phyloP scores from a whole-genome alignment of 2,329 filamentous ascomycete species.

The Pochonia chlamydosporia region DNA sequence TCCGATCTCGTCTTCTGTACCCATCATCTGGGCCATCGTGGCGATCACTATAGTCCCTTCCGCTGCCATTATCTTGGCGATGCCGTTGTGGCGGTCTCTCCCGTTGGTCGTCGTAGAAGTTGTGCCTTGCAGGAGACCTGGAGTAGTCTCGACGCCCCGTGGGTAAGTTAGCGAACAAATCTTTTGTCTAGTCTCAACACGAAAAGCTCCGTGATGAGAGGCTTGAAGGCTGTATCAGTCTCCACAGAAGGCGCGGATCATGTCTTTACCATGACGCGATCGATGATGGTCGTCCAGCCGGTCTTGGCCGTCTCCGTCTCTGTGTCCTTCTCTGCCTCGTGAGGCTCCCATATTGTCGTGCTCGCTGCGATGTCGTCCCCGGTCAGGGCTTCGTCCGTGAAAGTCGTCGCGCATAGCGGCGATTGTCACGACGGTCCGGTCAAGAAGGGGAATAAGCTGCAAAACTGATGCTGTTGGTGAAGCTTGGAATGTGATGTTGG shows the following conservation, averaged over 20 bases:
- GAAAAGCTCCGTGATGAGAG: constrained; percentile 3
- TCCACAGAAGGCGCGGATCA: constrained; percentile 25
- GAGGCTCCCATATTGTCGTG: constrained; percentile 6
- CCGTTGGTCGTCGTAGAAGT: constrained; percentile 28
- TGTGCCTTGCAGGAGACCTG: constrained; percentile 36
- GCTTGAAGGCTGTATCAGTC: constrained; percentile 10
- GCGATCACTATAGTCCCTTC: constrained; percentile 16
- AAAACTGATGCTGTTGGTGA: neutral
- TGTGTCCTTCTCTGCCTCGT: constrained; percentile 16
- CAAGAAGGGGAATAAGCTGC: neutral
- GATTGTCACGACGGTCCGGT: neutral
- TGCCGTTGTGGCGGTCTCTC: constrained; percentile 20
- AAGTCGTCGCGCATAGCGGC: constrained; percentile 40
- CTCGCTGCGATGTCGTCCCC: constrained; percentile 14
- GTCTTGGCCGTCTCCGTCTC: constrained; percentile 17
- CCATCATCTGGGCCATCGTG: constrained; percentile 23
- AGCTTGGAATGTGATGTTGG: no score
- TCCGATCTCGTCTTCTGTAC: constrained; percentile 16
- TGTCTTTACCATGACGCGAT: constrained; percentile 46
- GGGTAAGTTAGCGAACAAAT: constrained; percentile 38
- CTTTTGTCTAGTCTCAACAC: constrained; percentile 10
- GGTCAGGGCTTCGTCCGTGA: constrained; percentile 23
- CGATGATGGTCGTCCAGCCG: constrained; percentile 35
- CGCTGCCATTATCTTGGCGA: constrained; percentile 18
- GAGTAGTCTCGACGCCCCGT: constrained; percentile 37